Percentiles rank a stretch among this genome's conserved stretches.
Evolutionary conservation across 805 yeast species (phyloP).

Genomic region (Wickerhamomyces hampshirensis): DNA sequence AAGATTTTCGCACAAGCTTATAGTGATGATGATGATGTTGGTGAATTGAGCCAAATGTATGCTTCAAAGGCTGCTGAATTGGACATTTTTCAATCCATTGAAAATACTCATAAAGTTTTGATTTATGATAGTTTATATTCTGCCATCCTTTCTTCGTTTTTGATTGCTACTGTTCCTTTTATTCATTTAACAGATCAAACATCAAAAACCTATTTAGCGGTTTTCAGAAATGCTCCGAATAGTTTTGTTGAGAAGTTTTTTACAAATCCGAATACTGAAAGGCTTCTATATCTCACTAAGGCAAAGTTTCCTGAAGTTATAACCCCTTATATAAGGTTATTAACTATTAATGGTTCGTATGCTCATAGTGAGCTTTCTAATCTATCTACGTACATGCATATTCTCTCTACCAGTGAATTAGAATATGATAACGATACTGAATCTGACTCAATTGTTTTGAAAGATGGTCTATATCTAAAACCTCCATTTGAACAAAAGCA

Average conservation of each 20-base stretch:
- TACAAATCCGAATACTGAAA: constrained; percentile 29
- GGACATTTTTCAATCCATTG: constrained; percentile 43
- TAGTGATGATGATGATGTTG: constrained; percentile 18
- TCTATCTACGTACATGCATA: constrained; percentile 58
- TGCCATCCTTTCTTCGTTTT: constrained; percentile 35
- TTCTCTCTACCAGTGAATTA: constrained; percentile 31
- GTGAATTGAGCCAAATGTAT: constrained; percentile 6
- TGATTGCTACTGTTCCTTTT: constrained; percentile 35
- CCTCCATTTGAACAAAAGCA: constrained; percentile 53
- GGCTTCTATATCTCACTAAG: constrained; percentile 40
- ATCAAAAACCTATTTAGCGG: constrained; percentile 26
- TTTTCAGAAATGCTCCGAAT: constrained; percentile 29
- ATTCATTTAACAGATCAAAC: constrained; percentile 39
- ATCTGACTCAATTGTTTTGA: constrained; percentile 47
- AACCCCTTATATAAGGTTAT: constrained; percentile 54
- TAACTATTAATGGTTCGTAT: constrained; percentile 58
- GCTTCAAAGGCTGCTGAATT: constrained; percentile 30
- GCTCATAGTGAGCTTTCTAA: constrained; percentile 59
- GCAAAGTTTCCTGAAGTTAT: constrained; percentile 73
- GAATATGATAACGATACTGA: constrained; percentile 43
- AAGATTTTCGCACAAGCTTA: constrained; percentile 37
- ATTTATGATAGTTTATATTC: constrained; percentile 47
- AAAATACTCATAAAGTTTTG: constrained; percentile 36
- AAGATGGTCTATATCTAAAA: constrained; percentile 41
- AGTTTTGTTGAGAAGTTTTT: constrained; percentile 36